Evolutionary conservation across 2,329 filamentous ascomycete genomes (phyloP), one percentile per base, ranked within the genome.

Genomic region (Fusarium siculi): DNA sequence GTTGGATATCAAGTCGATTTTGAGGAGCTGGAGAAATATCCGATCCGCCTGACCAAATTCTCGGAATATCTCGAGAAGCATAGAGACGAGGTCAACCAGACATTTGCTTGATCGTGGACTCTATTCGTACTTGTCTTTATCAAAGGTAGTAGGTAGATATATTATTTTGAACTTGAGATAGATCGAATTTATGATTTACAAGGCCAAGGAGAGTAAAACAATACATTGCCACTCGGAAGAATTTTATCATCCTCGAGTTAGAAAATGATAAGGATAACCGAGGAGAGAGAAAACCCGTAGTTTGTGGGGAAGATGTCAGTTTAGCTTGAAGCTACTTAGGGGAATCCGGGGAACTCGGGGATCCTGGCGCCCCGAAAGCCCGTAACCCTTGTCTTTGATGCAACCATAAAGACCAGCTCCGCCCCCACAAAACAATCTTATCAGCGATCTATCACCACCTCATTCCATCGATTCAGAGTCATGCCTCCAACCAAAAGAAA

Each of bases 1-100:
- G 42, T 58, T 7, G 42, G 55, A 21, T 58, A 58, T 14, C n/a
- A 47, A 28, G 55, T 58, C 23, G 14, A 58, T 5, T 55, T 55
- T 2, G 2, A 43, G 21, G 2, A 11, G 5, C 19, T 55, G 37
- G 5, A 55, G n/a, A 55, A 19, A 19, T 55, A 55, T 11, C 11
- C 28, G 2, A 32, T 55, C 37, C 8, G 11, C 0, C 28, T 32
- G 2, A 55, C 37, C 0, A 43, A 21, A 7, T 42, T 55, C 37
- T 55, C 52, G 21, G 25, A 15, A 1, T 55, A 42, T 10, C 37
- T 55, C 23, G 37, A 55, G 9, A 30, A 42, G 37, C 52, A 55
- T 23, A 21, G 52, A 7, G 23, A 39, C 2, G 10, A 32, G 21
- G 37, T 42, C 6, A 0, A 19, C 0, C 15, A 55, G 25, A 55